phyloP scores from a whole-genome alignment of 2,329 filamentous ascomycete genomes.

The Fusarium goolgardi region DNA sequence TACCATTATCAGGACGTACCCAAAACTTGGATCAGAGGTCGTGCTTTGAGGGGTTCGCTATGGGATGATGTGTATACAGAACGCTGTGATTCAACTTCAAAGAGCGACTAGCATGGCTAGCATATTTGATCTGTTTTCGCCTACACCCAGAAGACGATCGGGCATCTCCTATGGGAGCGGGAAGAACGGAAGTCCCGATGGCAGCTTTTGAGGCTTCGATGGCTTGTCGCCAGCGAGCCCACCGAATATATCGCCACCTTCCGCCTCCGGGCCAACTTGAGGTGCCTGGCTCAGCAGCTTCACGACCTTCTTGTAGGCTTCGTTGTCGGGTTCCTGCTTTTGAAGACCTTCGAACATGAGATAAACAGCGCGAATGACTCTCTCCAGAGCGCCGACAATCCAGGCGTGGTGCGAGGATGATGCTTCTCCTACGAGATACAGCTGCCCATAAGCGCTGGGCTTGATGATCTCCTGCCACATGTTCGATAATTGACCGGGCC shows the following conservation, averaged over 20 bases:
- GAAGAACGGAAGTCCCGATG: neutral
- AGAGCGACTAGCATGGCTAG: neutral
- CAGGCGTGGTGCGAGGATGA: conserved; percentile 39
- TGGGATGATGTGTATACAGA: conserved; percentile 13
- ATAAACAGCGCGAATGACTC: conserved; percentile 34
- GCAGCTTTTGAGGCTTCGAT: neutral
- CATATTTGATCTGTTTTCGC: neutral
- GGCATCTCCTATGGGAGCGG: neutral
- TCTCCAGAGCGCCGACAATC: conserved; percentile 40
- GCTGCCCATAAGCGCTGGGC: conserved; percentile 38
- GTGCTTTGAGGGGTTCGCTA: conserved; percentile 8
- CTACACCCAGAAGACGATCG: neutral
- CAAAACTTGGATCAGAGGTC: conserved; percentile 19
- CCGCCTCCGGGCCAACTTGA: neutral
- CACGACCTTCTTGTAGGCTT: neutral
- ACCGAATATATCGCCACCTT: neutral
- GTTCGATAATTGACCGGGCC: conserved; percentile 37
- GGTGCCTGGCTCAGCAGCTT: neutral
- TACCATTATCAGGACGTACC: neutral
- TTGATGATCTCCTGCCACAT: conserved; percentile 44
- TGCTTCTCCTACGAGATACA: conserved; percentile 40
- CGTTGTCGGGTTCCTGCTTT: neutral
- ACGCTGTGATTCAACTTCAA: neutral
- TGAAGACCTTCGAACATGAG: conserved; percentile 29
- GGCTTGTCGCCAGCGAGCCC: neutral